Conservation (phyloP, 495 filamentous ascomycete genomes). For the Haplographium delicatum region DNA sequence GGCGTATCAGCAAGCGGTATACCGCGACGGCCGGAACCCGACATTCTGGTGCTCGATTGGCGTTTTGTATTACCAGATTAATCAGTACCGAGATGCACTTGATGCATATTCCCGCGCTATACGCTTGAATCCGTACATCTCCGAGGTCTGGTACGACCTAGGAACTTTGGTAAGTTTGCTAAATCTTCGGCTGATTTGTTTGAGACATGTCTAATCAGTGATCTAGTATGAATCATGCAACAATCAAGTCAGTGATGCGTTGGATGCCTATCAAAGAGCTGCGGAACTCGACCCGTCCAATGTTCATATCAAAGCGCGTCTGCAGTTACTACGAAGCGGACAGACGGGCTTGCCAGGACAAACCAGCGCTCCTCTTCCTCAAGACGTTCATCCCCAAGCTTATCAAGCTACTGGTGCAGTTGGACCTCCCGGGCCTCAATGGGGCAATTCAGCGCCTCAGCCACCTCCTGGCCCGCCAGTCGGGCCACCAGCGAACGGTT, state of each 20-base stretch:
- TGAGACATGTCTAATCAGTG: conserved; percentile 22
- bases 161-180: conserved; percentile 78
- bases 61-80: conserved; percentile 99
- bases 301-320: conserved; percentile 90
- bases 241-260: conserved; percentile 93
- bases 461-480: conserved; percentile 41
- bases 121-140: conserved; percentile 96
- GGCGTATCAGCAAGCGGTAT: conserved; percentile 98
- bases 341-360: conserved; percentile 65
- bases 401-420: conserved; percentile 68
- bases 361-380: conserved; percentile 62
- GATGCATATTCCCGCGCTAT: conserved; percentile 99
- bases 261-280: conserved; percentile 92
- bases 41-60: conserved; percentile 99
- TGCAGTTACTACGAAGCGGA: conserved; percentile 79
- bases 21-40: conserved; percentile 95
- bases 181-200: conserved; percentile 5
- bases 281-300: conserved; percentile 91
- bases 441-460: conserved; percentile 63
- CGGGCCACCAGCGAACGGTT: conserved; percentile 56
- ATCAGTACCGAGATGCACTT: conserved; percentile 97
- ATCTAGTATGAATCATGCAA: conserved; percentile 93
- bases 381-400: conserved; percentile 82
- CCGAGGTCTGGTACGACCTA: conserved; percentile 98
- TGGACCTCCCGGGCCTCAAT: conserved; percentile 76